Base-by-base conservation (phyloP, 1,284 basidiomycete species). In the Leccinum griseonigrum region DNA sequence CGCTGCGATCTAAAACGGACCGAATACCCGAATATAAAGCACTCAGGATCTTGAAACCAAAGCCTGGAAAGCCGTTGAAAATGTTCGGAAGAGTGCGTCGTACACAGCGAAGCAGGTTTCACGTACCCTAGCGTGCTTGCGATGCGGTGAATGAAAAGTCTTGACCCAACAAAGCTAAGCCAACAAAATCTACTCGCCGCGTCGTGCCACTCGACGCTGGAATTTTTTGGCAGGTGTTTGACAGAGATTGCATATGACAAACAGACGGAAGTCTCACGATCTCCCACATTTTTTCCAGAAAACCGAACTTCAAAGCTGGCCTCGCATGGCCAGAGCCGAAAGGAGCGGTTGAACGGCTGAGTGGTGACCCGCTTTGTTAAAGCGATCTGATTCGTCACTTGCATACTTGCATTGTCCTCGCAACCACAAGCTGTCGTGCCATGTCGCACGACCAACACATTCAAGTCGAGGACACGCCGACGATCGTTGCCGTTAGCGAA, bases 191-290 rank as follows among this genome's bases (percentile, higher is more conserved):
- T 22, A 32, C n/a, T 29, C 10, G 6, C 2, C 22, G 48, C 16
- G 34, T 59, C 26, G 55, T 56, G 64, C 64, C 56, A 68, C 61
- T 36, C 50, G 18, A 52, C 31, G 31, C 26, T 32, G 22, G 56
- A 66, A 26, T 18, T 28, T 38, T 9, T 58, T 50, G 66, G 55
- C 40, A 18, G 8, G 29, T 50, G 52, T 67, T 68, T 67, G 67
- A 69, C 65, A 67, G 48, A 7, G 34, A 64, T 64, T 56, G 66
- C 63, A 29, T 32, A 48, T 18, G 51, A 66, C 51, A 66, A 68
- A 63, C 43, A 59, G 26, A 54, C 22, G 51, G 38, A 65, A 59
- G 36, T 67, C 67, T 66, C 65, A 66, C 63, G 67, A 69, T 55
- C 29, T 52, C 16, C 34, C n/a, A 59, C 57, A 43, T 13, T 61